Percentiles rank a stretch among this genome's conserved stretches.
Conservation (phyloP, 2,329 filamentous ascomycete genomes). For the Leptographium flavum region DNA sequence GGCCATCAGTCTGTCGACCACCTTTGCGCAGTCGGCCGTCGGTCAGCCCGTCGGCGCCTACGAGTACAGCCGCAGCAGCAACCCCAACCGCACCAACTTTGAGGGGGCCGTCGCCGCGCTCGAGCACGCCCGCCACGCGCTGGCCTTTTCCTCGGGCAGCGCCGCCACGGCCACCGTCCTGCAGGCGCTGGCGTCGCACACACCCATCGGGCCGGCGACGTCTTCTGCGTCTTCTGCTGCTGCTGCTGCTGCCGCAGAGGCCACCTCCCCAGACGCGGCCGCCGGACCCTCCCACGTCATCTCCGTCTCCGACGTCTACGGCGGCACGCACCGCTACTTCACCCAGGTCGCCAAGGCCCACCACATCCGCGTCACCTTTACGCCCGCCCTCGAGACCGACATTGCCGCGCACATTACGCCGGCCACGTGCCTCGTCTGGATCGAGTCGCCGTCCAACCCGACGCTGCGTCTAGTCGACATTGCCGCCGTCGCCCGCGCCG, state of each 20-base stretch:
- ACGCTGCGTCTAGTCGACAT: conserved; percentile 91
- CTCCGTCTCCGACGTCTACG: conserved; percentile 94
- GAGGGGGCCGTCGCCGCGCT: conserved; percentile 82
- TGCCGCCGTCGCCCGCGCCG: conserved; percentile 63
- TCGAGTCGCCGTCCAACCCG: conserved; percentile 89
- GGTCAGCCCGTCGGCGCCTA: conserved; percentile 77
- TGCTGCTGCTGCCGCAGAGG: no score
- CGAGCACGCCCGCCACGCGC: conserved; percentile 81
- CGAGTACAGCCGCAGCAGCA: conserved; percentile 87
- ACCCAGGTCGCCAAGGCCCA: conserved; percentile 93
- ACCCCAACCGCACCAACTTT: conserved; percentile 92
- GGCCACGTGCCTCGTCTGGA: conserved; percentile 92
- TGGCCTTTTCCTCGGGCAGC: conserved; percentile 88
- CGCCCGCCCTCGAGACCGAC: conserved; percentile 80
- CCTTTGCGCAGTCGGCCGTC: conserved; percentile 81
- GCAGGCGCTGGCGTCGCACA: conserved; percentile 58
- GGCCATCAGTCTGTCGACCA: conserved; percentile 89
- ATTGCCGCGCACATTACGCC: conserved; percentile 71
- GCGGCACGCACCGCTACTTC: conserved; percentile 96
- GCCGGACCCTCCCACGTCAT: conserved; percentile 73
- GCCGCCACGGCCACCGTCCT: conserved; percentile 88
- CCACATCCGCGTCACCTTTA: conserved; percentile 88
- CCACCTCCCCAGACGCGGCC: not conserved
- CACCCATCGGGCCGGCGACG: not conserved
- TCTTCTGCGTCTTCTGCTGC: no score